Evolutionary conservation across 1,284 basidiomycete species (phyloP), one percentile per base, ranked within the genome.

Genomic region (Rhodotorula sp.): DNA sequence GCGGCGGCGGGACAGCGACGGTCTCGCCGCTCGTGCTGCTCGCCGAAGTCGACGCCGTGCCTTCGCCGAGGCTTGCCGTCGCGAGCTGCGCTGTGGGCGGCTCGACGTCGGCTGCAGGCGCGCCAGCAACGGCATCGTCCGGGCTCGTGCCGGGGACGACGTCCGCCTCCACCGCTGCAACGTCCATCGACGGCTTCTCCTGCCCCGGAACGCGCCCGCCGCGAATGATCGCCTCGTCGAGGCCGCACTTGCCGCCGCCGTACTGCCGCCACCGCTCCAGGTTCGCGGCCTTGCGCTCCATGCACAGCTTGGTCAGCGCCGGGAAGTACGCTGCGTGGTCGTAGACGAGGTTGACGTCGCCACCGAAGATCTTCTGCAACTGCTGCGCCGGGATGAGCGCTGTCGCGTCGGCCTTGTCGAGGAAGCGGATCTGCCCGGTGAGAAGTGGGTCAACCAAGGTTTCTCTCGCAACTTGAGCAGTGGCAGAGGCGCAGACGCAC

Each of bases 241-340:
- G 71, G 9, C 82, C 82, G 27, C 81, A 78, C 60, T 77, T 69
- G 25, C 72, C 63, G 13, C 78, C 75, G 58, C 82, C 82, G 56
- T 74, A 67, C 53, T 80, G 73, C 25, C 73, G 64, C 80, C 82
- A 82, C 13, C 82, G 76, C 50, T 77, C 77, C 21, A 82, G 60
- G 72, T 80, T 78, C 53, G 77, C 79, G 50, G 78, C 72, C 12
- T 81, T 69, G 17, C 79, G 71, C 69, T 79, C 74, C 10, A 76
- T 61, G 60, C 78, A 79, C 37, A 80, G 58, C 62, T 78, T 75
- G 27, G 80, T 72, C 21, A 82, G 73, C 17, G 79, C 78, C 15
- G 79, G 77, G 78, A 81, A 82, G 75, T 82, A 83, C 46, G 72
- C 64, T 25, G 77, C 76, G 75, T 83, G 81, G 37, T 82, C 74